phyloP scores from a whole-genome alignment of 768 basidiomycete genomes.

The Hemileccinum impolitum region DNA sequence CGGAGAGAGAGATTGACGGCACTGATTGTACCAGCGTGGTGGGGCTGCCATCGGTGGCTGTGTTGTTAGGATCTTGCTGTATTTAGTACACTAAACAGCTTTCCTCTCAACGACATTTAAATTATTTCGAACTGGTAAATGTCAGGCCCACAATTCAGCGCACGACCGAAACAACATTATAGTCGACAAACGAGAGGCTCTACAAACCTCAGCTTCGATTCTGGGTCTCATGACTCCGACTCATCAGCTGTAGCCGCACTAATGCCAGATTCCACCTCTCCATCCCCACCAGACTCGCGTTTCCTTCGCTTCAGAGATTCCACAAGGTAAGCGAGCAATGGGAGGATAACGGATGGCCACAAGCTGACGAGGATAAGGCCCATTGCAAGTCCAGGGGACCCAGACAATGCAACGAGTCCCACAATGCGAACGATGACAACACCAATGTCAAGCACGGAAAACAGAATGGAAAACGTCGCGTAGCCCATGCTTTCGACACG shows the following conservation, averaged over 20 bases:
- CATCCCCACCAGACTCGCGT: neutral
- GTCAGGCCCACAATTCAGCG: no score
- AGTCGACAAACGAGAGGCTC: no score
- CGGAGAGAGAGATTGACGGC: no score
- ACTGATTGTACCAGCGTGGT: no score
- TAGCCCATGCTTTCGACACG: constrained; percentile 12
- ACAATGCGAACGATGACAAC: constrained; percentile 17
- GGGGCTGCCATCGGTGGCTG: no score
- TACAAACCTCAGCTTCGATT: neutral
- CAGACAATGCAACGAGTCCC: constrained; percentile 10
- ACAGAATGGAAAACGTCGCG: constrained; percentile 12
- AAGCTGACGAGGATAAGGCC: constrained; percentile 12
- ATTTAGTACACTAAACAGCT: no score
- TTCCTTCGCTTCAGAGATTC: neutral
- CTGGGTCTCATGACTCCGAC: no score
- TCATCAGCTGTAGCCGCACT: neutral
- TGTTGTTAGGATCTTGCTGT: no score
- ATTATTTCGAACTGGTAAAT: no score
- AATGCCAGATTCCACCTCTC: neutral
- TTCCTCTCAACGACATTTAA: no score
- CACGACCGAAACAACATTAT: no score
- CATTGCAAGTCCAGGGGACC: constrained; percentile 8
- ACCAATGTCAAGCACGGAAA: constrained; percentile 21
- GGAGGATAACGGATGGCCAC: constrained; percentile 3
- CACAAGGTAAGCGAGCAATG: neutral